Evolutionary conservation across 2,329 filamentous ascomycete genomes (phyloP).

Genomic region (Neophaeococcomyces aloes): DNA sequence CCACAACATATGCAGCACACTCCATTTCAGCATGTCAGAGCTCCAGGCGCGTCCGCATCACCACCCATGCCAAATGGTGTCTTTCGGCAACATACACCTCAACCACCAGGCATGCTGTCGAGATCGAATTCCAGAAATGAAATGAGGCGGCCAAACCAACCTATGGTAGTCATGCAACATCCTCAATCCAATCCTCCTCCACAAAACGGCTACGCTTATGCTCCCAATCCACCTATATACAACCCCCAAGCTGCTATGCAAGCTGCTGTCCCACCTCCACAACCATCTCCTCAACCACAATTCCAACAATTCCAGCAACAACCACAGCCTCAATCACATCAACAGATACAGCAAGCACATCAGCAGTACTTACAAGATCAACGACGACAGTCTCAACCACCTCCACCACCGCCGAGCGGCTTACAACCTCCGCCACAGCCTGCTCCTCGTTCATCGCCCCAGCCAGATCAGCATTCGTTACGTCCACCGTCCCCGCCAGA

Average conservation of each 20-base stretch:
- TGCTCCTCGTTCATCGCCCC: slow-evolving; percentile 27
- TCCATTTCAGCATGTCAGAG: slow-evolving; percentile 69
- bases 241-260: slow-evolving; percentile 48
- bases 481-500: slow-evolving; percentile 33
- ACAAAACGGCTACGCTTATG: slow-evolving; percentile 67
- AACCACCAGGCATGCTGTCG: slow-evolving; percentile 59
- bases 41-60: slow-evolving; percentile 74
- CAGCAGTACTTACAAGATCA: slow-evolving; percentile 68
- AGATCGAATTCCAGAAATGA: slow-evolving; percentile 72
- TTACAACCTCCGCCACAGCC: slow-evolving; percentile 47
- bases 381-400: slow-evolving; percentile 54
- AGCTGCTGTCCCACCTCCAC: slow-evolving; percentile 26
- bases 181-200: slow-evolving; percentile 50
- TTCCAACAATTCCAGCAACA: slow-evolving; percentile 35
- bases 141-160: slow-evolving; percentile 62
- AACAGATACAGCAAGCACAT: slow-evolving; percentile 43
- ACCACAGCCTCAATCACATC: slow-evolving; percentile 35
- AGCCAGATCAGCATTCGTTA: slow-evolving; percentile 30
- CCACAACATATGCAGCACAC: slow-evolving; percentile 58
- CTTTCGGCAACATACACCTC: slow-evolving; percentile 70
- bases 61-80: slow-evolving; percentile 75
- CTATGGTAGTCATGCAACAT: slow-evolving; percentile 55
- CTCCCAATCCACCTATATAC: slow-evolving; percentile 78
- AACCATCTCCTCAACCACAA: slow-evolving; percentile 26
- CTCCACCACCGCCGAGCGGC: slow-evolving; percentile 51